Base-by-base conservation (phyloP, 2,329 filamentous ascomycete genomes). In the Teratosphaeria pseudoeucalypti region DNA sequence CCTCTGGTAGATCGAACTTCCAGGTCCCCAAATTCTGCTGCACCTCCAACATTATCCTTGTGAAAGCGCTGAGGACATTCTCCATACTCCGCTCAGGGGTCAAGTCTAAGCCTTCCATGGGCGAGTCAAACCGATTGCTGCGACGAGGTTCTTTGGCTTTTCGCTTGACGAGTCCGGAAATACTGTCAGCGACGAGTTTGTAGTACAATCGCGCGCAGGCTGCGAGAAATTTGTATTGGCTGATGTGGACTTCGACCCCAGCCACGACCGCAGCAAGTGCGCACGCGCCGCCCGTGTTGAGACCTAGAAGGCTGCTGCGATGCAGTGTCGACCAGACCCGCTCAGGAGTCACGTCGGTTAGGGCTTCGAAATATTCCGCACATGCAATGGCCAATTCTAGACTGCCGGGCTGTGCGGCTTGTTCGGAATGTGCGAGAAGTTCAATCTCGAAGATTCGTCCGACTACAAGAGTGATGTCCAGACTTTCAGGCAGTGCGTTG, bases 301-400 rank as follows among this genome's bases (percentile, higher is more conserved):
- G 83, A 65, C 88, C 88, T 54, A 99, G 79, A 19, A 99, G 78
- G 63, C 86, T 85, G 71, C 90, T 95, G 60, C 90, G 85, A 3
- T 87, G 85, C 67, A 99, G 81, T 71, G 92, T 89, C 3, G 92
- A 91, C 92, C 94, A 97, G 6, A 96, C 85, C 61, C 92, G 82
- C 59, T 88, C 88, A 0, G 94, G 92, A 57, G 87, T 84, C n/a
- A 88, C 66, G 10, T 81, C 79, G 29, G 94, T 74, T 19, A 95
- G 77, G 2, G 87, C 84, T 65, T 88, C 82, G 43, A 95, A 77
- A 68, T 97, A 96, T 57, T 90, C 86, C 26, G 92, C 75, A 70
- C 90, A 95, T 27, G 88, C 84, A 55, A 92, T 81, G 1, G 86
- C 79, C 32, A 95, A 79, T 39, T 85, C 82, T 52, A 86, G 75